Base-by-base conservation (phyloP, 2,329 filamentous ascomycete species). In the Verticillium tricorpus region DNA sequence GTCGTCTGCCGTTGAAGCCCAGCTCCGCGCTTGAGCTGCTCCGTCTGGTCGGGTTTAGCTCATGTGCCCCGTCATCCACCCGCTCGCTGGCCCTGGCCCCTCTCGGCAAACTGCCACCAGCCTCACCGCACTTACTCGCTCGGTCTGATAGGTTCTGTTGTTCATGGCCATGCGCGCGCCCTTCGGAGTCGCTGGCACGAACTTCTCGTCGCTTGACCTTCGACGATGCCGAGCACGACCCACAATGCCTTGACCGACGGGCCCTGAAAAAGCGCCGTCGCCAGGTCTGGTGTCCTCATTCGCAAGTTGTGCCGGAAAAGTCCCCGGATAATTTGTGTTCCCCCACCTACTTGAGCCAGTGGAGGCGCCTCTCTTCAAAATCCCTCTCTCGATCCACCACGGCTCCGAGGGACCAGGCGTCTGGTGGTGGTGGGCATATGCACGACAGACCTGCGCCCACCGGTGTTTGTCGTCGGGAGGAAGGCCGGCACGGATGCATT, bases 41-140 rank as follows among this genome's bases (percentile, higher is more conserved):
- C 45, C 19, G 19, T 52, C 12, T 9, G n/a, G 45, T 11, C 45
- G 45, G 45, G 45, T 25, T 52, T 52, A 12, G 19, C 45, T 19
- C 45, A 52, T 52, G n/a, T 25, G n/a, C 39, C 5, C 35, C 35
- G 11, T 15, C 35, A 37, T 15, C 35, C 37, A 40, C 37, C 37
- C 37, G 37, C 37, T 40, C 14, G 19, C n/a, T 52, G 28, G 28
- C 19, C 6, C 45, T 52, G 31, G 55, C 11, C 35, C 56, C 19
- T 57, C 60, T 60, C 58, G 62, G 62, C 54, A 39, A 63, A 34
- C 59, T 64, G 60, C 64, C 61, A 62, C 64, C 60, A 67, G 64
- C 62, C 64, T 67, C 65, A 67, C 65, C 65, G 64, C 65, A 67
- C 64, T 59, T 66, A 60, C 31, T 19, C n/a, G 37, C 11, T 32